Evolutionary conservation across 176 grass and related monocot species (phyloP), one percentile per base, ranked within the genome.

Genomic region (Calamus simplicifolius): DNA sequence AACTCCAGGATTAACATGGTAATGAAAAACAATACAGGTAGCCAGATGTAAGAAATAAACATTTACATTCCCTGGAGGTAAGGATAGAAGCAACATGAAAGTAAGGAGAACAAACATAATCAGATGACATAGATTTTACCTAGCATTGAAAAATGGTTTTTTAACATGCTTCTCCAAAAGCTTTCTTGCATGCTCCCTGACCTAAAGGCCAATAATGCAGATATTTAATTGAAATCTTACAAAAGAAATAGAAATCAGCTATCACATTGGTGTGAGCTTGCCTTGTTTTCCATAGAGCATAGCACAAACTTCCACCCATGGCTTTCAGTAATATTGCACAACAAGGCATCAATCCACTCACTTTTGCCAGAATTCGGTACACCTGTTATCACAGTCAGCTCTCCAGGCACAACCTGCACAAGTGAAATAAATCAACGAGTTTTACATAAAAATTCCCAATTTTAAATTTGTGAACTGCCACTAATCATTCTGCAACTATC

Each of bases 301-400:
- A 98, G 70, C 73, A 75, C 81, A 83, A 98, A 98, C 49, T 81
- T 93, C 94, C 94, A 98, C n/a, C 79, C 85, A 75, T 48, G n/a
- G n/a, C 67, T 67, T 52, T 18, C 18, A 38, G 85, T 98, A 75
- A 98, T 81, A 89, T 98, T 98, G 59, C 88, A 90, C 64, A 98
- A 28, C 59, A 98, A 64, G 38, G 94, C 84, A 81, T 98, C 94
- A 57, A 98, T 98, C 88, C 94, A 98, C 73, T 98, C 94, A 61
- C 88, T 98, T 77, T 98, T 98, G 48, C 94, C 94, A 62, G 88
- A 93, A 86, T 93, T 98, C 4, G 94, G 94, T 18, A 98, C 84
- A 67, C 94, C 94, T 50, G 88, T 88, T 81, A 98, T 79, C 69
- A 98, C 51, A 65, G 88, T 93, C 51, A 98, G 75, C 63, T 98